Evolutionary conservation across 2,329 filamentous ascomycete genomes (phyloP), one percentile per base, ranked within the genome.

Genomic region (Calycina marina): DNA sequence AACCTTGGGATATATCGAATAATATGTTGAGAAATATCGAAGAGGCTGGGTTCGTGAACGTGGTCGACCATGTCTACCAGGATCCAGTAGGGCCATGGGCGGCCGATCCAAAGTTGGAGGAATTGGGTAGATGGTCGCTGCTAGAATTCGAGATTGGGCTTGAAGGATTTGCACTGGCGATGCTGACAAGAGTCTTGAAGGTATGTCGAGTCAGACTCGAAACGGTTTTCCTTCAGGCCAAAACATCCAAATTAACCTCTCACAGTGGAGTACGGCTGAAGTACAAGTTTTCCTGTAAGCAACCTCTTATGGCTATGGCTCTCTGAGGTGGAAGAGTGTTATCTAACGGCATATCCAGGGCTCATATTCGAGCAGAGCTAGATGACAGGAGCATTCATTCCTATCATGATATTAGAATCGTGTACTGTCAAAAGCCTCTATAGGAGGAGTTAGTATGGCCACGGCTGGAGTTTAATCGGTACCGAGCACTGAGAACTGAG

Each of bases 1-100:
- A 63, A 4, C 55, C 59, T 2, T 44, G 60, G 5, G 40, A 54
- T 6, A 33, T 47, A 5, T 37, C 29, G 6, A 39, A 48, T 4
- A 36, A 25, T 4, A 48, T 50, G 40, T 42, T 27, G 15, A 18
- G 31, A 5, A 29, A 39, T 8, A 44, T 54, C 13, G 28, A 39
- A 29, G 35, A 42, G 12, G 36, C 41, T 6, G 55, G 50, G 0
- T 58, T 50, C 25, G 42, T 46, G 8, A 51, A 56, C 25, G 33
- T 56, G 2, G 42, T 38, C 2, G 45, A 53, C 26, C 38, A 39
- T 6, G 41, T 40, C 6, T 42, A 45, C 28, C 47, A 48, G 32
- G 36, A 45, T 14, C 55, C 55, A 6, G 31, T 55, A 3, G 51
- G 52, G 5, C 42, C 45, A 3, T 58, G 56, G 56, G 37, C 51